Conservation (phyloP, 768 basidiomycete species). For the Suillus clintonianus region DNA sequence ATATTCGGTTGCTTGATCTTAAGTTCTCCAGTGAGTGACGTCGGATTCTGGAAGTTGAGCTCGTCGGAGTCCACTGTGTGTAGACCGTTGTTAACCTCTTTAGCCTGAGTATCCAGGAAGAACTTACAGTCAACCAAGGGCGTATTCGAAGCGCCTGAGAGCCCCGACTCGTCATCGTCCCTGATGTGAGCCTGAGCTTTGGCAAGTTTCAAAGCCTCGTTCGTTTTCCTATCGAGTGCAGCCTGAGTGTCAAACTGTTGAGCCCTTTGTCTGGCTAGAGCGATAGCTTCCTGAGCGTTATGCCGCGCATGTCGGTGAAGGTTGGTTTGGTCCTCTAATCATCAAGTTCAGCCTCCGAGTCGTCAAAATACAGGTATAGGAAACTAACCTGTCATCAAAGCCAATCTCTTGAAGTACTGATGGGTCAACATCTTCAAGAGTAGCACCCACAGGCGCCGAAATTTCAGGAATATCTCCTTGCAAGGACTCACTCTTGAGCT, state of each 20-base stretch:
- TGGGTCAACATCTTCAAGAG: constrained; percentile 56
- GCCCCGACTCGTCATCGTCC: constrained; percentile 46
- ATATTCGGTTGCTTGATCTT: constrained; percentile 92
- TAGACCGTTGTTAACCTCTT: constrained; percentile 8
- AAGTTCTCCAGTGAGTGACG: constrained; percentile 79
- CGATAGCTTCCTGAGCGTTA: constrained; percentile 89
- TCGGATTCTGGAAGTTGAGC: constrained; percentile 98
- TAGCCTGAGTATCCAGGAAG: not conserved
- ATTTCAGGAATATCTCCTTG: constrained; percentile 57
- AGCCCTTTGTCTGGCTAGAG: constrained; percentile 75
- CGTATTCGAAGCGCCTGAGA: constrained; percentile 31
- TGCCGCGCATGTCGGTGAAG: constrained; percentile 80
- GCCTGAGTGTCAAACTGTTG: constrained; percentile 83
- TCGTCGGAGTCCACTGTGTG: constrained; percentile 88
- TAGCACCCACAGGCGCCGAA: constrained; percentile 55
- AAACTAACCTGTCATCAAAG: constrained; percentile 83
- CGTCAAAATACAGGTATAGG: constrained; percentile 2
- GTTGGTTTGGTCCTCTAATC: constrained; percentile 82
- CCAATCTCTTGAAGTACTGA: constrained; percentile 70
- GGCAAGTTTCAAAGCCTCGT: constrained; percentile 71
- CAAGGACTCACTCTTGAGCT: constrained; percentile 78
- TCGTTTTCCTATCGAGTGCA: constrained; percentile 79
- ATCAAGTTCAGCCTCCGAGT: constrained; percentile 5
- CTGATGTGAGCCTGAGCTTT: constrained; percentile 50
- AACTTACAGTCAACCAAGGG: constrained; percentile 74